Percentiles rank a stretch among this genome's conserved stretches.
phyloP scores from a whole-genome alignment of 1,284 basidiomycete genomes.

The Coniferiporia sulphurascens region DNA sequence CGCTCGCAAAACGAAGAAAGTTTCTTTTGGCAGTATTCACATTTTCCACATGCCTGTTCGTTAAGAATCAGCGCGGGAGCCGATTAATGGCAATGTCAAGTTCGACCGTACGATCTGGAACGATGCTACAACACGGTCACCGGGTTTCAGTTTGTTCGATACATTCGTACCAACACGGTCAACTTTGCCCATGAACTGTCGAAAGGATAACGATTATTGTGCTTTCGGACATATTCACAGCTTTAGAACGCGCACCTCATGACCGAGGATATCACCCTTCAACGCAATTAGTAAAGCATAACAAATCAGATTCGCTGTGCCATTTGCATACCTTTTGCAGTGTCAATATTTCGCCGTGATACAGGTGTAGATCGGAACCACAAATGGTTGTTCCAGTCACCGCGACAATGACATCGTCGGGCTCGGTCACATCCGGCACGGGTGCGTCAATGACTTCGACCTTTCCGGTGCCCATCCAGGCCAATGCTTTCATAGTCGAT shows the following conservation, averaged over 20 bases:
- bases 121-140: conserved; percentile 68
- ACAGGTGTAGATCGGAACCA: conserved; percentile 65
- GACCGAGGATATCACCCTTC: conserved; percentile 72
- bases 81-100: background rate
- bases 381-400: conserved; percentile 71
- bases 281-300: background rate
- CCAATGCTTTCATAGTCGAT: conserved; percentile 61
- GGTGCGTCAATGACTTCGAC: conserved; percentile 50
- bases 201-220: background rate
- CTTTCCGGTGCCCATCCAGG: conserved; percentile 61
- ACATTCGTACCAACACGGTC: conserved; percentile 63
- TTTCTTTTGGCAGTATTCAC: conserved; percentile 69
- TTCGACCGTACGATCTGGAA: conserved; percentile 55
- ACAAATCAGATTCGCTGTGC: no score
- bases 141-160: conserved; percentile 49
- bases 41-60: conserved; percentile 55
- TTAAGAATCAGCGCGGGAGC: background rate
- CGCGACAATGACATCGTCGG: conserved; percentile 61
- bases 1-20: conserved; percentile 68
- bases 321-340: conserved; percentile 34
- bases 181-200: conserved; percentile 64
- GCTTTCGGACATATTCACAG: background rate
- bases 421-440: conserved; percentile 55
- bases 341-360: conserved; percentile 59
- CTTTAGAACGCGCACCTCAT: conserved; percentile 42